Evolutionary conservation across 163 green algal genomes (phyloP), one percentile per base, ranked within the genome.

Genomic region (Picocystis sp.): DNA sequence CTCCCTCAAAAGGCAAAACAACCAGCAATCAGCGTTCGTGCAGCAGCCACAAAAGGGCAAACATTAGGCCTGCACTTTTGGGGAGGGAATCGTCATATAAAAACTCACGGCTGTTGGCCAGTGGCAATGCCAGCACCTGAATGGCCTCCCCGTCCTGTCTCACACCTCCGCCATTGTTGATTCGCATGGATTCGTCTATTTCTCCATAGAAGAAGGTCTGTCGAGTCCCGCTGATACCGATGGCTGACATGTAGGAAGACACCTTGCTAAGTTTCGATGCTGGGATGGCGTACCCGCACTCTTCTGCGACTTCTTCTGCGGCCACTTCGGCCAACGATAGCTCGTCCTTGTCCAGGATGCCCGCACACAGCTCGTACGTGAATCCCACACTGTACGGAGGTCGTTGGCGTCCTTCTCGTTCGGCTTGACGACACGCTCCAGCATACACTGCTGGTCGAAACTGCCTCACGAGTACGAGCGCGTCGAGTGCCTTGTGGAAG

Each of bases 281-380:
- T 12, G 52, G 9, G 19, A 72, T 56, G 9, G 46, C 13, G 45
- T 67, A 72, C 8, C 66, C 66, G 48, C 57, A 59, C 64, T 75
- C 67, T 49, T 75, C 67, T 57, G 34, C 1, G 13, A 73, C 71
- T 68, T 81, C 73, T 24, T 81, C 71, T 6, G 14, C 11, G 8
- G 69, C 63, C 43, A 81, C 81, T 43, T 85, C 63, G 46, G 72
- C 33, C 33, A 81, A 53, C 45, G 60, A 63, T 48, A 84, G 79
- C 6, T 62, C 63, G 17, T 60, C 60, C 61, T 93, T 93, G 68
- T 94, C 84, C 0, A 92, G 66, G 1, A 94, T 73, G 25, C 84
- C 84, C 2, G 83, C 83, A 55, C 81, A 93, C 44, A 94, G 68
- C 76, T 94, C 84, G 50, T 82, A 88, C 0, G 82, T 93, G 60